Evolutionary conservation across 176 grass and related monocot species (phyloP), one percentile per base, ranked within the genome.

Genomic region (Musa acuminata): DNA sequence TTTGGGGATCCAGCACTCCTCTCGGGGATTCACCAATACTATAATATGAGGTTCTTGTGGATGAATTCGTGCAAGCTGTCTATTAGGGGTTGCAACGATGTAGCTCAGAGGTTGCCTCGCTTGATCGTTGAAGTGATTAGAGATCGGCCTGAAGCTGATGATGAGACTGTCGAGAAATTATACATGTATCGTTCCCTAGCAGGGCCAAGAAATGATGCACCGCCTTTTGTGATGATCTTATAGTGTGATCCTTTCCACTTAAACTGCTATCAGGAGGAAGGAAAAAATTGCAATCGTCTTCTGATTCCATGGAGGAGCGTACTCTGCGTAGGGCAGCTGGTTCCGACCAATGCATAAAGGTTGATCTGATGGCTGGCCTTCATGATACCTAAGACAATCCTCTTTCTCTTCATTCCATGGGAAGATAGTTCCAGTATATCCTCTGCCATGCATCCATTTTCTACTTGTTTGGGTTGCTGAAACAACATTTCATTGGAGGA

Each of bases 41-140:
- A 77, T 48, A 77, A 77, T 43, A 77, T 77, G 75, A 77, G 75
- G 20, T 77, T 77, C 49, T 26, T 77, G 48, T 77, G 75, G 75
- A 77, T 77, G 75, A 65, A 59, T 52, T 65, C 75, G 0, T 77
- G 75, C 60, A 65, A 77, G 59, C 60, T 77, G 6, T 52, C 75
- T 5, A 13, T 26, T 1, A 64, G 48, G 12, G 75, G 75, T 13
- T 77, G 75, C 75, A 66, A 27, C 21, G 75, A 77, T 16, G 59
- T 77, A n/a, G 59, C 75, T 52, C 48, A 50, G 49, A 64, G 60
- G 49, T 49, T 65, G 3, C 75, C 75, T 52, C 75, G 24, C 75
- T 26, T 77, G 35, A 48, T 64, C 10, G 60, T 77, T 20, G 75
- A 77, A 77, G 59, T 65, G n/a, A 77, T 77, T 6, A 11, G 58